These are phyloP conservation scores for Lipomyces orientalis DNA, from an alignment of 805 yeast species.

Conservation along the genomic window DNA sequence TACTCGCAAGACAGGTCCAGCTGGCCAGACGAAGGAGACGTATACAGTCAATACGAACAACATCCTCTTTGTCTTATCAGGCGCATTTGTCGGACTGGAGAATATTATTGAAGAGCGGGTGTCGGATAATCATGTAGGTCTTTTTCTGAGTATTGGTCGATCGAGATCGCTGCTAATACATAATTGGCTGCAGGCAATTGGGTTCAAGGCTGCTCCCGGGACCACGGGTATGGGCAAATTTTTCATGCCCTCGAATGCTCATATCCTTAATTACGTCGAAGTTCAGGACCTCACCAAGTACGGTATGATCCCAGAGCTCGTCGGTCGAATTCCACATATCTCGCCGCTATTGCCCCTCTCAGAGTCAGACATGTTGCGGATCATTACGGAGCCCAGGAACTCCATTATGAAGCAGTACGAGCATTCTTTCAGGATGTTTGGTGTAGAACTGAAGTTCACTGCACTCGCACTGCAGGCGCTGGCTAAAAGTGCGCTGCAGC, in stretches of 20 bases:
- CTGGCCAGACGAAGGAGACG: constrained; percentile 44
- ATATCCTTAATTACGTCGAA: constrained; percentile 52
- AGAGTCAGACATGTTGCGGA: constrained; percentile 54
- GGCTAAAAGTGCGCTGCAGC: constrained; percentile 55
- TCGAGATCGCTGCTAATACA: background rate
- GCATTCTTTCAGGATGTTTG: constrained; percentile 59
- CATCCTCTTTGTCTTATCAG: constrained; percentile 62
- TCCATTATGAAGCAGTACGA: constrained; percentile 60
- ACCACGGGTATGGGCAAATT: constrained; percentile 43
- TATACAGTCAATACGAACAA: constrained; percentile 61
- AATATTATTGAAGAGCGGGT: constrained; percentile 52
- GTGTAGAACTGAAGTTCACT: constrained; percentile 58
- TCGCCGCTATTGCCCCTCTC: constrained; percentile 57
- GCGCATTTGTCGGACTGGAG: constrained; percentile 67
- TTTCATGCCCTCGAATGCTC: constrained; percentile 10
- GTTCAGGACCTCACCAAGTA: constrained; percentile 58
- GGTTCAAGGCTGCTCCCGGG: constrained; percentile 20
- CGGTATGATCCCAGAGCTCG: constrained; percentile 65
- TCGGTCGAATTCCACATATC: constrained; percentile 64
- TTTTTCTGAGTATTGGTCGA: constrained; percentile 41
- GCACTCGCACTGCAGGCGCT: constrained; percentile 55
- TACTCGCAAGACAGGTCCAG: constrained; percentile 37
- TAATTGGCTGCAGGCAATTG: constrained; percentile 23
- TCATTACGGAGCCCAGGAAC: constrained; percentile 61
- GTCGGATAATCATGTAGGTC: constrained; percentile 21